Evolutionary conservation across 306 rosid species (phyloP).

Genomic region (Gynostemma pentaphyllum): DNA sequence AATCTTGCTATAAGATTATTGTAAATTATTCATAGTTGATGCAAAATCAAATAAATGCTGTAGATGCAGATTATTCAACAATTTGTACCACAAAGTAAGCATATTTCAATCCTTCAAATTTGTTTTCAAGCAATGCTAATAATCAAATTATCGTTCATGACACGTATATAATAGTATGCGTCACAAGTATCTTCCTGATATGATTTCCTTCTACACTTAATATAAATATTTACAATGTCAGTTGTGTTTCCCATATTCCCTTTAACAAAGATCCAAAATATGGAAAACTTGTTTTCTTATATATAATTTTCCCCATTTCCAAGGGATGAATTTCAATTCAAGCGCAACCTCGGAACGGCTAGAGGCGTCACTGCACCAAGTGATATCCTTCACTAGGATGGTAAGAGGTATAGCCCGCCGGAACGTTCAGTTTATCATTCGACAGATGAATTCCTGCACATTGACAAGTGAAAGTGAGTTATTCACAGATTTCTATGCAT

Average conservation of each 20-base stretch:
- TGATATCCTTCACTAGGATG: slow-evolving; percentile 6
- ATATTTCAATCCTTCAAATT: not conserved
- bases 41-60: not conserved
- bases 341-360: not conserved
- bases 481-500: not conserved
- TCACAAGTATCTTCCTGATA: not conserved
- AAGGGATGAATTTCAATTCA: not conserved
- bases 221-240: slow-evolving; percentile 8
- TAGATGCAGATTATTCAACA: not conserved
- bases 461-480: not conserved
- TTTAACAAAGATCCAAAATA: no score
- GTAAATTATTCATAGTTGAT: not conserved
- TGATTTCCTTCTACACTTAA: not conserved
- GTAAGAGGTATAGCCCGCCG: slow-evolving; percentile 6
- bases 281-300: no score
- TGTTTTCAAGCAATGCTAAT: not conserved
- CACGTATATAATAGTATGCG: slow-evolving; percentile 5
- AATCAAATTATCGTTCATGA: not conserved
- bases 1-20: not conserved
- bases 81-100: not conserved
- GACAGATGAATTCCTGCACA: slow-evolving; percentile 11
- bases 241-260: not conserved
- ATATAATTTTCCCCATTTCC: no score
- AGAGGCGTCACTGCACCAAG: slow-evolving; percentile 4
- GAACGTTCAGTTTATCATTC: slow-evolving; percentile 1